Conservation (phyloP, 192 early-diverging fungal species). For the Diversispora eburnea region DNA sequence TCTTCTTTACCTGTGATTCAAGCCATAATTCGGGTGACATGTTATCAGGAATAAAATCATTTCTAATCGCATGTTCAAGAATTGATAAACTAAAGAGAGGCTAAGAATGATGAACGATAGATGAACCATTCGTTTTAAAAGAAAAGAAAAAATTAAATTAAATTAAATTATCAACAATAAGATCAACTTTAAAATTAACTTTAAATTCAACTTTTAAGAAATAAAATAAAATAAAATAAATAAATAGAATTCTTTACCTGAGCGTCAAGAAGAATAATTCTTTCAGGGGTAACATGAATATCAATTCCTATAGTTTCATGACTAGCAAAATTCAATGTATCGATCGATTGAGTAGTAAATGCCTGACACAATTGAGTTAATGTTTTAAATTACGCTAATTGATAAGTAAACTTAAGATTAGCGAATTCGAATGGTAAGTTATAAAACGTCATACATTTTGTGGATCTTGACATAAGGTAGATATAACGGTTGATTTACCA, state of each 20-base stretch:
- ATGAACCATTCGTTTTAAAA: too few relatives aligned
- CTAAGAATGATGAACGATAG: not conserved
- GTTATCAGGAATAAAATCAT: conserved; percentile 29
- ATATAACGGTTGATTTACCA: conserved; percentile 60
- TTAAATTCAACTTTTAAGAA: not conserved
- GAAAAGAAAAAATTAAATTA: not conserved
- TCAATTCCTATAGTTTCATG: conserved; percentile 54
- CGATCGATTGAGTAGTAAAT: conserved; percentile 36
- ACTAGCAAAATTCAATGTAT: conserved; percentile 31
- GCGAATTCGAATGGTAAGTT: not conserved
- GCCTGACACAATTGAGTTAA: not conserved
- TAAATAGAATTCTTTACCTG: conserved; percentile 4
- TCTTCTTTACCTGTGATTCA: conserved; percentile 21
- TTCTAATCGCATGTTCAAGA: conserved; percentile 36
- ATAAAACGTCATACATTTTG: conserved; percentile 21
- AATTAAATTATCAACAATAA: not conserved
- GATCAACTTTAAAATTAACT: not conserved
- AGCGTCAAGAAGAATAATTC: conserved; percentile 55
- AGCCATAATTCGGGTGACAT: conserved; percentile 38
- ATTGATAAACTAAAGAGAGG: conserved; percentile 45
- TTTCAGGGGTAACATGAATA: conserved; percentile 57
- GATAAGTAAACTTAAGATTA: not conserved
- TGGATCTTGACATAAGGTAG: conserved; percentile 41
- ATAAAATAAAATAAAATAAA: too few relatives aligned
- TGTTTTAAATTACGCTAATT: not conserved